Evolutionary conservation across 2,329 filamentous ascomycete species (phyloP).

Genomic region (Phyllosticta paracitricarpa): DNA sequence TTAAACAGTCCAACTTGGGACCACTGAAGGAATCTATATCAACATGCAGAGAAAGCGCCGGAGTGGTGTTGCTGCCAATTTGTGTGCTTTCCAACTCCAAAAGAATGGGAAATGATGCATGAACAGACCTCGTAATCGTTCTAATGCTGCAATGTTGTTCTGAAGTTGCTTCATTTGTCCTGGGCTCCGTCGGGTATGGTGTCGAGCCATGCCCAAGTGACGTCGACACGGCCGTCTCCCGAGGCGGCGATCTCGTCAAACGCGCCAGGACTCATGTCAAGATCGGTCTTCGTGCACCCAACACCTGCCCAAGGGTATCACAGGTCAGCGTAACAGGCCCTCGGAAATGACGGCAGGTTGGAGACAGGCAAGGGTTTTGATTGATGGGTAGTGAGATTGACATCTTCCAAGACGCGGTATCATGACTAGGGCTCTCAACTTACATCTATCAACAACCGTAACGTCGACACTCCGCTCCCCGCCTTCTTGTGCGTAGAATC

Average conservation of each 20-base stretch:
- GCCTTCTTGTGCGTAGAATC: slow-evolving; percentile 38
- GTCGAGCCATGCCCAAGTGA: slow-evolving; percentile 43
- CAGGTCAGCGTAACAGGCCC: not conserved
- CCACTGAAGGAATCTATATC: not conserved
- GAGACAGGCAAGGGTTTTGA: not conserved
- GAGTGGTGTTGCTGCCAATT: not conserved
- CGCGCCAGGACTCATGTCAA: slow-evolving; percentile 40
- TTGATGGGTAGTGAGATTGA: not conserved
- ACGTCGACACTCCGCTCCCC: slow-evolving; percentile 46
- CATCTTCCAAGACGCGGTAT: not conserved
- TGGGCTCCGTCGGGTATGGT: not conserved
- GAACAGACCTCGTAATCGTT: not conserved
- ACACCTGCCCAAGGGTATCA: slow-evolving; percentile 25
- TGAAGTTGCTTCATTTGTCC: not conserved
- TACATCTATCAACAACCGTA: slow-evolving; percentile 59
- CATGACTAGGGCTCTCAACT: not conserved
- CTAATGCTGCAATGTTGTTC: not conserved
- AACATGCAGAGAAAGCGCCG: not conserved
- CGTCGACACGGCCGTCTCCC: slow-evolving; percentile 36
- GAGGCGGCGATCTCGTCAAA: slow-evolving; percentile 39
- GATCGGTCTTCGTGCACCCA: slow-evolving; percentile 38
- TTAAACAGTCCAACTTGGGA: not conserved
- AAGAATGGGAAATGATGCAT: not conserved
- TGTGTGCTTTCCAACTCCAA: not conserved
- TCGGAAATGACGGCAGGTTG: not conserved